Percentiles rank a stretch among this genome's conserved stretches.
These are phyloP conservation scores for Vitis rupestris DNA, from an alignment of 164 flowering plant species.

Conservation along the genomic window DNA sequence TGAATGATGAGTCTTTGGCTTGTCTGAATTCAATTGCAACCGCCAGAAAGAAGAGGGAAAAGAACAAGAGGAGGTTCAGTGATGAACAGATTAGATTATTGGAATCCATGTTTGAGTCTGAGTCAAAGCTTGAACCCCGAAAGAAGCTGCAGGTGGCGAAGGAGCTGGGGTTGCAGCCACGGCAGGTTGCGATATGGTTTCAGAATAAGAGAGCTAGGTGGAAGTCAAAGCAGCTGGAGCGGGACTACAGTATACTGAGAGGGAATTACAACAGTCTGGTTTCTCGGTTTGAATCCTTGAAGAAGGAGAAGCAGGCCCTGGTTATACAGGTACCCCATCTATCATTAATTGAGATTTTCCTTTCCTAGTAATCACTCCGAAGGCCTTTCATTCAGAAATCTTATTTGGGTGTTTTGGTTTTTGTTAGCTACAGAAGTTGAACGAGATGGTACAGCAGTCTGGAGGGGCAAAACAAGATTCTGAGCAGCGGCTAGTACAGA, in stretches of 20 bases:
- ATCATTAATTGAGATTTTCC: not conserved
- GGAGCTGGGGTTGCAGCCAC: conserved; percentile 53
- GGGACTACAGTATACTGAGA: conserved; percentile 29
- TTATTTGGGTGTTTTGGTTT: conserved; percentile 2
- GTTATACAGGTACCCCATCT: conserved; percentile 32
- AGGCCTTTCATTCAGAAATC: too few species aligned
- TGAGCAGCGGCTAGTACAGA: conserved; percentile 2
- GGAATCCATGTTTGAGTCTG: conserved; percentile 42
- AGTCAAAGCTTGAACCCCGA: conserved; percentile 44
- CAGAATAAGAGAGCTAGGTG: conserved; percentile 62
- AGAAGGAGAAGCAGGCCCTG: conserved; percentile 46
- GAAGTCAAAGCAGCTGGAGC: conserved; percentile 62
- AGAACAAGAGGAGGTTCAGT: conserved; percentile 47
- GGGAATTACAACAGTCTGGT: conserved; percentile 37
- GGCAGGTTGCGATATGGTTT: conserved; percentile 67
- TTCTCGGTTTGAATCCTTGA: conserved; percentile 37
- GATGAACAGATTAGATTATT: conserved; percentile 52
- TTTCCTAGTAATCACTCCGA: not conserved
- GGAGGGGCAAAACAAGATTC: conserved; percentile 14
- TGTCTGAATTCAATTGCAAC: not conserved
- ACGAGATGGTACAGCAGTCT: conserved; percentile 15
- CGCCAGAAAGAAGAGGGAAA: conserved; percentile 27
- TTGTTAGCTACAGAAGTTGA: conserved; percentile 42
- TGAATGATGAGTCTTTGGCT: conserved; percentile 3
- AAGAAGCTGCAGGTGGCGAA: conserved; percentile 45